These are phyloP conservation scores for Euphorbia peplus DNA, from an alignment of 345 rosid species.

Conservation along the genomic window DNA sequence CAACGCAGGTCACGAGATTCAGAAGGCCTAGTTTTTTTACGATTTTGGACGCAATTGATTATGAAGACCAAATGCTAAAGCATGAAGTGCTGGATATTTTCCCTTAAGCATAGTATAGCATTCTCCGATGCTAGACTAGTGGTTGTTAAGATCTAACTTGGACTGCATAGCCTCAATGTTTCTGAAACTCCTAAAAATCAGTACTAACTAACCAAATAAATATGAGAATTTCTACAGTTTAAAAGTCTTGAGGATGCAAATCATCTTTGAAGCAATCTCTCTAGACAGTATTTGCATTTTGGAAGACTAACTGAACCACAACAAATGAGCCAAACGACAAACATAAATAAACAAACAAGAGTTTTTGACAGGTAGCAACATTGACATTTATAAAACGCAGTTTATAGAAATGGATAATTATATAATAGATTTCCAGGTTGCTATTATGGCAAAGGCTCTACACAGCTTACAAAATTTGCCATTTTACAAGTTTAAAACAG, in stretches of 20 bases:
- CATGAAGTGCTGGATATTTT: not conserved
- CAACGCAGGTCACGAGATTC: not conserved
- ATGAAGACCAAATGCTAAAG: not conserved
- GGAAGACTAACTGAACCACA: not conserved
- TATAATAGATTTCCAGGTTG: not conserved
- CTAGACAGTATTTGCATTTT: not conserved
- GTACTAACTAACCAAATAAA: not conserved
- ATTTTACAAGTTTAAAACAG: not conserved
- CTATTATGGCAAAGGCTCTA: not conserved
- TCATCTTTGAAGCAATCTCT: not conserved
- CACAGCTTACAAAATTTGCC: not conserved
- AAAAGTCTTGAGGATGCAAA: not conserved
- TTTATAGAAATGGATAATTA: not conserved
- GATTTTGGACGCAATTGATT: not conserved
- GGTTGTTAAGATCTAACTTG: not conserved
- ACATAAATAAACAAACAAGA: not conserved
- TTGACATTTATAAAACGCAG: not conserved
- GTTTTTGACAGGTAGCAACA: not conserved
- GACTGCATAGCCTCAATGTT: not conserved
- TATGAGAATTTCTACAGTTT: not conserved
- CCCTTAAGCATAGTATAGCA: not conserved
- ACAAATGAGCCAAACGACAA: not conserved
- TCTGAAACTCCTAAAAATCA: not conserved
- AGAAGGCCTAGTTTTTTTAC: not conserved
- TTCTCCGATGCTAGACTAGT: not conserved